phyloP scores from a whole-genome alignment of 2,329 filamentous ascomycete species.

The Ceratocystiopsis brevicomis region DNA sequence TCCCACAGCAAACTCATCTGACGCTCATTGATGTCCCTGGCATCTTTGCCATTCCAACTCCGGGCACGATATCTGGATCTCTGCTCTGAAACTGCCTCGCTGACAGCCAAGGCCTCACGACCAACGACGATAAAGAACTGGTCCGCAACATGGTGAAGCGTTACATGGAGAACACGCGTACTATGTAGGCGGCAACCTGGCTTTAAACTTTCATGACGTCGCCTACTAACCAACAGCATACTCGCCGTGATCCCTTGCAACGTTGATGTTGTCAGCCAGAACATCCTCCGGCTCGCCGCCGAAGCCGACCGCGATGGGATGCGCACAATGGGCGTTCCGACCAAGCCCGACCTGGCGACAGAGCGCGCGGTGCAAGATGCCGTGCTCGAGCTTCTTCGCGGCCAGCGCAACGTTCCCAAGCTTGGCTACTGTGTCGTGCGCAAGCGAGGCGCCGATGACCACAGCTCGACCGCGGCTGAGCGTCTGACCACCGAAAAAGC shows the following conservation, averaged over 20 bases:
- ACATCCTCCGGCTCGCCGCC: constrained; percentile 20
- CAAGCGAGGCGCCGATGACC: constrained; percentile 27
- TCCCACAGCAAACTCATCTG: constrained; percentile 21
- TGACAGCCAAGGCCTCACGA: constrained; percentile 19
- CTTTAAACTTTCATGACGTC: no score
- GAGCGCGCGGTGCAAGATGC: constrained; percentile 21
- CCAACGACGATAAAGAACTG: constrained; percentile 23
- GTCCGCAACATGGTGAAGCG: constrained; percentile 27
- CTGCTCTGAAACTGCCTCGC: no score
- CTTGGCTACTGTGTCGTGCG: constrained; percentile 31
- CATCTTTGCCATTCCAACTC: constrained; percentile 25
- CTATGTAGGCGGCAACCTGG: no score
- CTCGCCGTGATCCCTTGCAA: constrained; percentile 24
- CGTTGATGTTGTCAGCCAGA: constrained; percentile 21
- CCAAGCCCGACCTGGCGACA: constrained; percentile 37
- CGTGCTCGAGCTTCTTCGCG: constrained; percentile 22
- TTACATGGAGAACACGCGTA: constrained; percentile 27
- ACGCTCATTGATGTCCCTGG: constrained; percentile 37
- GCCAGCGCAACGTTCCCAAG: constrained; percentile 21
- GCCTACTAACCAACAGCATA: no score
- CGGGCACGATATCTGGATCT: no score
- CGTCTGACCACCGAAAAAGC: constrained; percentile 16
- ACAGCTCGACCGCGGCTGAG: constrained; percentile 13
- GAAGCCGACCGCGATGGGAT: constrained; percentile 20
- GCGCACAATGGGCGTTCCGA: constrained; percentile 30